Evolutionary conservation across 352 stramenopile genomes (phyloP).

Genomic region (Saprolegnia parasitica): DNA sequence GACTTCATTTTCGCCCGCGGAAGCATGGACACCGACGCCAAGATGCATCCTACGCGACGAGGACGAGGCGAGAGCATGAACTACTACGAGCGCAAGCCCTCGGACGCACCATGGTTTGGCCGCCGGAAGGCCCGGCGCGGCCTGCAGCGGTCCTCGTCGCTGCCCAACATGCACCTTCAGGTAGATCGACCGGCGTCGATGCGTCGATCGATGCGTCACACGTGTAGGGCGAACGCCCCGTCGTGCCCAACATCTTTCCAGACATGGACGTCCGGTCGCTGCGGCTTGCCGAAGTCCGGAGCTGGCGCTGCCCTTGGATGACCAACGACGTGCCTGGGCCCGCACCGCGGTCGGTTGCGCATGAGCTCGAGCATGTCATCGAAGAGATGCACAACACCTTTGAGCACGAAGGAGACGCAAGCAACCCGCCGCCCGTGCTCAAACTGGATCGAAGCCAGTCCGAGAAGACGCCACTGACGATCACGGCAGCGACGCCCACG

Average conservation of each 20-base stretch:
- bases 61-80: constrained; percentile 13
- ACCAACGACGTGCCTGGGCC: constrained; percentile 26
- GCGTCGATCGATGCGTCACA: neutral
- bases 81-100: neutral
- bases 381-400: constrained; percentile 15
- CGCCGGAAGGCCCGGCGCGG: neutral
- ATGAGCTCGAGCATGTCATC: constrained; percentile 24
- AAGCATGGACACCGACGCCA: constrained; percentile 2
- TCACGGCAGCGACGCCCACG: constrained; percentile 13
- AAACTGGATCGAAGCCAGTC: neutral
- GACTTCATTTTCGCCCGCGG: constrained; percentile 19
- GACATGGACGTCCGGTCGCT: constrained; percentile 75
- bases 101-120: neutral
- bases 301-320: constrained; percentile 76
- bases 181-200: neutral
- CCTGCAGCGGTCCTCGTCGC: constrained; percentile 1
- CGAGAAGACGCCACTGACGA: neutral
- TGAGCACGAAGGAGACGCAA: neutral
- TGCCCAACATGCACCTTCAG: constrained; percentile 27
- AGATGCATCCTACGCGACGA: neutral
- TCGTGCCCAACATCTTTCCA: constrained; percentile 56
- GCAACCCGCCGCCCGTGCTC: neutral
- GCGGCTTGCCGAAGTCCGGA: constrained; percentile 76
- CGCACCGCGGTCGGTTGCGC: neutral
- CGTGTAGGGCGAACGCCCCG: neutral